phyloP scores from a whole-genome alignment of 148 eudicot species.

The Diospyros kaki region DNA sequence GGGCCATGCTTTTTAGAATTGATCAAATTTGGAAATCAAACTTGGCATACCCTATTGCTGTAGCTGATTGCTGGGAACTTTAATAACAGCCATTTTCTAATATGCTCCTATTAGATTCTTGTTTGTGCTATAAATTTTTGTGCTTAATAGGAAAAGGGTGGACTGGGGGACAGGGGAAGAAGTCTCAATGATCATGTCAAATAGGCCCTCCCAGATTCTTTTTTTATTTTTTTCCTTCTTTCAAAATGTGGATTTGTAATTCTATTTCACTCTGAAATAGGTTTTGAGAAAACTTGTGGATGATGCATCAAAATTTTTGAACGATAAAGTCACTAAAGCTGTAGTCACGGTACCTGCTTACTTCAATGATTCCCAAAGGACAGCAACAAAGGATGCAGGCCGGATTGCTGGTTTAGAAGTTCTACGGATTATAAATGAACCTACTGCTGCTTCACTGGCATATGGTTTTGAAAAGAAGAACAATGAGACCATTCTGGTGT shows the following conservation, averaged over 20 bases:
- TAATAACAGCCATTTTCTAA: not conserved
- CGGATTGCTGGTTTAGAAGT: constrained; percentile 72
- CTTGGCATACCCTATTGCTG: not conserved
- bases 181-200: not conserved
- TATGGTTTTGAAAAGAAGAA: constrained; percentile 68
- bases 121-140: too few relatives aligned
- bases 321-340: constrained; percentile 65
- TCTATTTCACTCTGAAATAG: constrained; percentile 15
- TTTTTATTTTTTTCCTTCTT: too few relatives aligned
- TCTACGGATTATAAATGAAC: constrained; percentile 69
- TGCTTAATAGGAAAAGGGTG: too few relatives aligned
- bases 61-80: not conserved
- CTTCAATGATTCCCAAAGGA: constrained; percentile 77
- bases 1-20: not conserved
- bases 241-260: not conserved
- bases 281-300: constrained; percentile 75
- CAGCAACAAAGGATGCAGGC: constrained; percentile 70
- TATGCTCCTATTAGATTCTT: not conserved
- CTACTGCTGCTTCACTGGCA: constrained; percentile 75
- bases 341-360: constrained; percentile 75
- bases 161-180: too few relatives aligned
- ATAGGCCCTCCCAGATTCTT: not conserved
- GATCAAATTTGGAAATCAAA: not conserved
- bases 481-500: constrained; percentile 65
- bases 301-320: constrained; percentile 70